A percentile compares a stretch with the other conserved stretches of the same genome.
phyloP scores from a whole-genome alignment of 2,329 filamentous ascomycete genomes.

The Claviceps sp. region DNA sequence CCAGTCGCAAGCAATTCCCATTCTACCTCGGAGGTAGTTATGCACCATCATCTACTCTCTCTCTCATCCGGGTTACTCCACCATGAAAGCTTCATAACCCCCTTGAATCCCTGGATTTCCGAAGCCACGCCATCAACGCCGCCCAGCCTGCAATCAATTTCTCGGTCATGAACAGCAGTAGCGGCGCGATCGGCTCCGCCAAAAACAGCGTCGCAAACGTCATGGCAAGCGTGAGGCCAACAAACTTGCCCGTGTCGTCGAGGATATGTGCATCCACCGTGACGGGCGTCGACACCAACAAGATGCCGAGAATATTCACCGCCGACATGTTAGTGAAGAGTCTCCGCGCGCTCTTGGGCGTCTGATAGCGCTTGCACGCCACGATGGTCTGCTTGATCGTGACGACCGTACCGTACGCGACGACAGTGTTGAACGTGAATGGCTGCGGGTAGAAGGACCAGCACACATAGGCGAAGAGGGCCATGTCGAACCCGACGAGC shows the following conservation, averaged over 20 bases:
- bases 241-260: slow-evolving; percentile 6
- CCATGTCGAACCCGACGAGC: slow-evolving; percentile 9
- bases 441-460: slow-evolving; percentile 12
- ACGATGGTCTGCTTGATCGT: slow-evolving; percentile 10
- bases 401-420: slow-evolving; percentile 11
- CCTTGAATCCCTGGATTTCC: background rate
- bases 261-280: slow-evolving; percentile 8
- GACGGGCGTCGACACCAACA: slow-evolving; percentile 10
- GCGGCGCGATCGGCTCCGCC: slow-evolving; percentile 10
- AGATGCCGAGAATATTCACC: slow-evolving; percentile 10
- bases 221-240: slow-evolving; percentile 10
- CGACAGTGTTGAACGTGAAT: slow-evolving; percentile 12
- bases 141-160: background rate
- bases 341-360: slow-evolving; percentile 8
- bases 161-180: slow-evolving; percentile 8
- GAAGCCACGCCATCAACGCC: background rate
- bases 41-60: no score
- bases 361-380: slow-evolving; percentile 12
- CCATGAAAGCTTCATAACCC: background rate
- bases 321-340: slow-evolving; percentile 12
- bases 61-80: no score
- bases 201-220: slow-evolving; percentile 10
- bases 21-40: no score
- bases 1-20: no score
- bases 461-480: slow-evolving; percentile 11